Evolutionary conservation across 306 rosid genomes (phyloP), one percentile per base, ranked within the genome.

Genomic region (Vigna reflexopilosa): DNA sequence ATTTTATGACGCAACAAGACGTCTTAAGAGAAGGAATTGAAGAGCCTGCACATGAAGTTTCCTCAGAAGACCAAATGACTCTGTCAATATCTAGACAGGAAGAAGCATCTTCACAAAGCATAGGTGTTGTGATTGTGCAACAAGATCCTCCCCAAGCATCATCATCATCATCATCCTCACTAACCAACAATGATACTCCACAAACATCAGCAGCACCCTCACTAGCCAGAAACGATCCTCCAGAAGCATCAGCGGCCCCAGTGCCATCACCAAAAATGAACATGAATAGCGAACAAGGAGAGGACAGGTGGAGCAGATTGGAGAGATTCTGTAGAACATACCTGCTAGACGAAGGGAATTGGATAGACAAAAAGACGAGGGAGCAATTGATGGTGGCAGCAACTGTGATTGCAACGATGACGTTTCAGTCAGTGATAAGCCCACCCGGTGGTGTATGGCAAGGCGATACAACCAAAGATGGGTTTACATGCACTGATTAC

Each of bases 361-460:
- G 84, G 84, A 54, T 83, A 30, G 67, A 67, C 3, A 52, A 78
- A 40, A 72, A 63, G 36, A 40, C 73, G 7, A 65, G 70, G 14
- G 80, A 44, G 14, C 49, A 77, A 4, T 17, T 79, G 49, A 75
- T 87, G 84, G 61, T 87, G 10, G 86, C 73, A 10, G 80, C 87
- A 0, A 87, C 90, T 3, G 80, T 83, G 59, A 86, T 83, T 2
- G 73, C 85, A 0, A 77, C 84, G 17, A 86, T 84, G 80, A 78
- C 87, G 8, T 86, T 81, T 47, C 84, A 78, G 6, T 40, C 83
- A 9, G 68, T 74, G 26, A 5, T 86, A 47, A 80, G 65, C 22
- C 89, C 89, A 55, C 87, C 87, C 0, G 87, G 87, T 6, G 87
- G 89, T 4, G 85, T 80, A 16, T 73, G 85, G 89, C 73, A 76